Conservation (phyloP, 2,329 filamentous ascomycete species). For the Diaporthe eres region DNA sequence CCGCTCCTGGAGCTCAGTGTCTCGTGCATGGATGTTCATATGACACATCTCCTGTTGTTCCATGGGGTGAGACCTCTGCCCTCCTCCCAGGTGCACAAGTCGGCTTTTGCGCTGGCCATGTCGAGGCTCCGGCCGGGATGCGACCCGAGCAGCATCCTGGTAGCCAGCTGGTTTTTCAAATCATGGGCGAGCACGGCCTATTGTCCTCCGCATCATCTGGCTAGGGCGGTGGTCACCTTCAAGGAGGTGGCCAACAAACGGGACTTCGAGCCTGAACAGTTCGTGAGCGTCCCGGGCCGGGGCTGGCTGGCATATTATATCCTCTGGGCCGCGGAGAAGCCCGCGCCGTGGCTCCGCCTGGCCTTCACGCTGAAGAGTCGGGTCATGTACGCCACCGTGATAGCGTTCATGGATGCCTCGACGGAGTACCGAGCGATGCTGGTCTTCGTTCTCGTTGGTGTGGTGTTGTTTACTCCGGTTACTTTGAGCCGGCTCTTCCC, state of each 20-base stretch:
- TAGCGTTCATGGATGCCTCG: background rate
- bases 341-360: background rate
- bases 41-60: background rate
- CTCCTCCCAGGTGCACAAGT: background rate
- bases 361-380: background rate
- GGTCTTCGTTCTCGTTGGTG: background rate
- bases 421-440: background rate
- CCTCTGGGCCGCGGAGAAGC: background rate
- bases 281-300: background rate
- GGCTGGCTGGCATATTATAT: background rate
- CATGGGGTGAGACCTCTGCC: background rate
- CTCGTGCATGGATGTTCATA: constrained; percentile 4
- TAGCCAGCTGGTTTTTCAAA: constrained; percentile 2
- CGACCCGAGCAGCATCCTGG: background rate
- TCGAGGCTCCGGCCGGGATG: constrained; percentile 8
- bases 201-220: background rate
- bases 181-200: background rate
- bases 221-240: background rate
- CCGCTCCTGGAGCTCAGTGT: constrained; percentile 4
- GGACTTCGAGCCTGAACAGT: background rate
- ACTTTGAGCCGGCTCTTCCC: background rate
- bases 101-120: background rate
- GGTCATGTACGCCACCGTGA: background rate
- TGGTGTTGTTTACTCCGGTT: background rate
- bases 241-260: background rate